A percentile compares a stretch with the other conserved stretches of the same genome.
phyloP scores from a whole-genome alignment of 1,284 basidiomycete species.

The Neonothopanus nambi region DNA sequence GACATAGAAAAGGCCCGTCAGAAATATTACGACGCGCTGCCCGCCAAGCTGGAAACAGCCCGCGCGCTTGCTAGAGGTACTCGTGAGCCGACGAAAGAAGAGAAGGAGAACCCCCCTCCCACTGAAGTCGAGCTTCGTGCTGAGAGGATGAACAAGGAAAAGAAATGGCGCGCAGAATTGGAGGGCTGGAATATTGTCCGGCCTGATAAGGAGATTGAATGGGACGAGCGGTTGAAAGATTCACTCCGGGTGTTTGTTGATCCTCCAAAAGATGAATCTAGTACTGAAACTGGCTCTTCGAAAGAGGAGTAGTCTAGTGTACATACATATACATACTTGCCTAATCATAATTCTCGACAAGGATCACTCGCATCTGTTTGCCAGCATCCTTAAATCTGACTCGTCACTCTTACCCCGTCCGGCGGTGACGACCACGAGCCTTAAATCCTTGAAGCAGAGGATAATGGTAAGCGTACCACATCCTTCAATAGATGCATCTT shows the following conservation, averaged over 20 bases:
- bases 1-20: constrained; percentile 71
- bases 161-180: constrained; percentile 77
- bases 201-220: constrained; percentile 62
- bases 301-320: too few species aligned
- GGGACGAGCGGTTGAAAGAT: constrained; percentile 75
- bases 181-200: constrained; percentile 79
- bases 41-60: constrained; percentile 70
- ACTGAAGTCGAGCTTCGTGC: constrained; percentile 86
- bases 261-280: too few species aligned
- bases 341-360: too few species aligned
- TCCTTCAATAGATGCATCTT: too few species aligned
- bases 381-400: too few species aligned
- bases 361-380: too few species aligned
- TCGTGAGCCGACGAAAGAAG: constrained; percentile 86
- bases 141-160: constrained; percentile 85
- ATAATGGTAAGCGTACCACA: too few species aligned
- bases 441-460: too few species aligned
- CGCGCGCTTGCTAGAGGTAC: constrained; percentile 76
- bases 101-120: constrained; percentile 77
- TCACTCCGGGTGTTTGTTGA: constrained; percentile 67
- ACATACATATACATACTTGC: too few species aligned
- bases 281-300: too few species aligned
- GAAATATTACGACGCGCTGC: constrained; percentile 79
- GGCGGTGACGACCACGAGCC: too few species aligned
- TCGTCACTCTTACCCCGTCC: too few species aligned